Conservation (phyloP, 208 protist species). For the Tetramitus jugosus region DNA sequence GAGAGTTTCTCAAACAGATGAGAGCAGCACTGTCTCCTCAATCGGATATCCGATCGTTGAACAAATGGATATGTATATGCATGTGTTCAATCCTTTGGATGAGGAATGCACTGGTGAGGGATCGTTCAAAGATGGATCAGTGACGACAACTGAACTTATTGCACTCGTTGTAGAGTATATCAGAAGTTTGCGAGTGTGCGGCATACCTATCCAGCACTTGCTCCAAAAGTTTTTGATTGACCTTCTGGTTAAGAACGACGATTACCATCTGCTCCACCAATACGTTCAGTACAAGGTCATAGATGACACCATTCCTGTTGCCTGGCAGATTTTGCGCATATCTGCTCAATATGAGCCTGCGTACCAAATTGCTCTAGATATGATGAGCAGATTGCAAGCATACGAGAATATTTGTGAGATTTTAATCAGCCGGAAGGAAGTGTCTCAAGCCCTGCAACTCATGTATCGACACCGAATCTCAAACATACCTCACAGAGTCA, state of each 20-base stretch:
- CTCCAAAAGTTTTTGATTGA: constrained; percentile 8
- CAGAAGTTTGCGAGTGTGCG: not conserved
- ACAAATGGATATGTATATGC: constrained; percentile 18
- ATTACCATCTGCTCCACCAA: not conserved
- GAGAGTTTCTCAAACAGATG: not conserved
- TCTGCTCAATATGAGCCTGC: not conserved
- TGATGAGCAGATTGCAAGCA: not conserved
- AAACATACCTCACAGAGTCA: not conserved
- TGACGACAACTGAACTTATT: not conserved
- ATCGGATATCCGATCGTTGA: constrained; percentile 16
- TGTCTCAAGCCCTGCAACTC: not conserved
- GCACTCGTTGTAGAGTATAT: constrained; percentile 7
- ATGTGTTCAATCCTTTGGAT: not conserved
- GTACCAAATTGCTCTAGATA: not conserved
- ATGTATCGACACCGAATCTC: not conserved
- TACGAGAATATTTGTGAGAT: constrained; percentile 1
- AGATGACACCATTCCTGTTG: not conserved
- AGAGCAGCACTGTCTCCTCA: not conserved
- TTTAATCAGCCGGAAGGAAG: not conserved
- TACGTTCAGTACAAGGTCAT: constrained; percentile 17
- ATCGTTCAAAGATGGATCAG: too few relatives aligned
- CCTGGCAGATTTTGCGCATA: not conserved
- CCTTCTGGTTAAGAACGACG: not conserved
- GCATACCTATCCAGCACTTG: not conserved
- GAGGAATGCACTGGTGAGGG: not conserved